These are phyloP conservation scores for Teratosphaeria zuluensis DNA, from an alignment of 2,329 filamentous ascomycete genomes.

Conservation along the genomic window DNA sequence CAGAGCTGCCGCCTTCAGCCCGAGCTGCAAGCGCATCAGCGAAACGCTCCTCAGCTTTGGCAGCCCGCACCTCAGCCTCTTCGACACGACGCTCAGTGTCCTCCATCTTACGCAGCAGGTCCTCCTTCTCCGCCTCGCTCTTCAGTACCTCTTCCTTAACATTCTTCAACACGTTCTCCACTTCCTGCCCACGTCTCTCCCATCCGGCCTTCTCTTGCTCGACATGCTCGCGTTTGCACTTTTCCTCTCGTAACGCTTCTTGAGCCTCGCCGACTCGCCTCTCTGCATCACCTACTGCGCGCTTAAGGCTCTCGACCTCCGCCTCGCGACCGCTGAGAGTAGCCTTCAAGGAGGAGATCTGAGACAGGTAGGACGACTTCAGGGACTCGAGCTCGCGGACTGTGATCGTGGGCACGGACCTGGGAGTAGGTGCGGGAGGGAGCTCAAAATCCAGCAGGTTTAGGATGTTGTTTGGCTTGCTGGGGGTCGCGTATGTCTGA, in stretches of 20 bases:
- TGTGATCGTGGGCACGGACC: slow-evolving; percentile 82
- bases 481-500: slow-evolving; percentile 30
- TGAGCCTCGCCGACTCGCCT: slow-evolving; percentile 78
- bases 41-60: slow-evolving; percentile 55
- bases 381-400: slow-evolving; percentile 85
- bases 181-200: slow-evolving; percentile 76
- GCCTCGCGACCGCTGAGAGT: slow-evolving; percentile 88
- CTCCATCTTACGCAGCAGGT: slow-evolving; percentile 64
- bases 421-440: slow-evolving; percentile 83
- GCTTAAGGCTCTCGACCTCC: slow-evolving; percentile 77
- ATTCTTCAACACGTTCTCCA: slow-evolving; percentile 69
- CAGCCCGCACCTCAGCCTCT: slow-evolving; percentile 64
- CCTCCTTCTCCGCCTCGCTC: slow-evolving; percentile 70
- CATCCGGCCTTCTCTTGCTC: slow-evolving; percentile 68
- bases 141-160: slow-evolving; percentile 73
- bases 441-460: slow-evolving; percentile 85
- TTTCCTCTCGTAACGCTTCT: slow-evolving; percentile 73
- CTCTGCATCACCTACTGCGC: slow-evolving; percentile 81
- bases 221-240: slow-evolving; percentile 58
- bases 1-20: slow-evolving; percentile 9
- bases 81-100: slow-evolving; percentile 66
- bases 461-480: slow-evolving; percentile 42
- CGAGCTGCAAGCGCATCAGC: slow-evolving; percentile 47
- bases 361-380: slow-evolving; percentile 81
- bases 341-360: slow-evolving; percentile 89